Percentiles rank a stretch among this genome's conserved stretches.
These are phyloP conservation scores for Oryza nivara DNA, from an alignment of 176 grass and related monocot genomes.

Conservation along the genomic window DNA sequence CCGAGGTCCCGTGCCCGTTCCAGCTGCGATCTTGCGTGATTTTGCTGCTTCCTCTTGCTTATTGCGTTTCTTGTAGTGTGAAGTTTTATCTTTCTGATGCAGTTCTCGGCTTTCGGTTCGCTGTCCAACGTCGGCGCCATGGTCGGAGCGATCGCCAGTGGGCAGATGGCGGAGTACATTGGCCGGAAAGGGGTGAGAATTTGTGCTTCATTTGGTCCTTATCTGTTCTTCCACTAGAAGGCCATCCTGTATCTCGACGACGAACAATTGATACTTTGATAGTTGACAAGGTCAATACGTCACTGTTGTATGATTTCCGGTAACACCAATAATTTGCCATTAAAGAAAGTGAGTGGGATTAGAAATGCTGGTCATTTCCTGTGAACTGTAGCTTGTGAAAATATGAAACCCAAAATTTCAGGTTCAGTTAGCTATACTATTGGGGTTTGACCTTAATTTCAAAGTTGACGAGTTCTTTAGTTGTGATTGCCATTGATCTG, in stretches of 20 bases:
- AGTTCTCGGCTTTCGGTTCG: conserved; percentile 92
- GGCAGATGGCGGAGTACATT: conserved; percentile 90
- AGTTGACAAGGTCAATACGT: not conserved
- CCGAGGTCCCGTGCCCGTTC: conserved; percentile 50
- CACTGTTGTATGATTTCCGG: not conserved
- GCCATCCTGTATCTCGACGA: not conserved
- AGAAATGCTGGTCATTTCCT: not conserved
- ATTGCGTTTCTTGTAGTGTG: not conserved
- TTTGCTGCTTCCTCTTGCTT: not conserved
- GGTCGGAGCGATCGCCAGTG: conserved; percentile 88
- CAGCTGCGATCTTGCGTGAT: not conserved
- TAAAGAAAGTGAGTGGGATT: not conserved
- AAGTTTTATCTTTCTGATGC: not conserved
- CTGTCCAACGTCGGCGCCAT: conserved; percentile 90
- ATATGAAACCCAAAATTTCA: not conserved
- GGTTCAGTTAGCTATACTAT: not conserved
- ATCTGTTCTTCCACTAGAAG: not conserved
- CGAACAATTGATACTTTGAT: not conserved
- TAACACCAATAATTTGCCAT: not conserved
- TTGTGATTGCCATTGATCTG: not conserved
- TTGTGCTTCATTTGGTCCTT: not conserved
- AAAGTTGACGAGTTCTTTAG: conserved; percentile 14
- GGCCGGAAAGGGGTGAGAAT: conserved; percentile 82
- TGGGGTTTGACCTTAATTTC: not conserved
- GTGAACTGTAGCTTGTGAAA: not conserved